Conservation (phyloP, 2,329 filamentous ascomycete species). For the Talaromyces sp. region DNA sequence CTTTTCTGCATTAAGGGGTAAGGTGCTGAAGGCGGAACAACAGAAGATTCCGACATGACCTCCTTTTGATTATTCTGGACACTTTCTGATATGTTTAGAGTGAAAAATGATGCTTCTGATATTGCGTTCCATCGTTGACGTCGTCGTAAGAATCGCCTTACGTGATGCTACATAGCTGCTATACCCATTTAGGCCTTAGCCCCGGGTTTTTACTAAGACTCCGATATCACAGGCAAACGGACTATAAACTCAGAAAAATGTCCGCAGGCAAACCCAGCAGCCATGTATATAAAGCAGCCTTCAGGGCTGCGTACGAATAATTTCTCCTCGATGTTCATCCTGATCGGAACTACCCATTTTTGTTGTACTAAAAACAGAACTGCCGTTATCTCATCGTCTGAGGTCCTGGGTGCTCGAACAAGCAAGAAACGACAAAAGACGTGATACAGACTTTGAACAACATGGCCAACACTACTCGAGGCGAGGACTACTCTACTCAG, state of each 20-base stretch:
- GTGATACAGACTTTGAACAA: neutral
- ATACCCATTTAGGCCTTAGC: neutral
- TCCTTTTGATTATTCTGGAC: neutral
- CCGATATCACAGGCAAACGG: neutral
- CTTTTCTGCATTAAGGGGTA: constrained; percentile 12
- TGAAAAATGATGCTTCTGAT: neutral
- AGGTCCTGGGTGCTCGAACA: neutral
- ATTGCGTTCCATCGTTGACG: neutral
- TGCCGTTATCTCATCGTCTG: neutral
- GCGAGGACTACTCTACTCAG: neutral
- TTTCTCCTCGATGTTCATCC: neutral
- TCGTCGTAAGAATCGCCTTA: neutral
- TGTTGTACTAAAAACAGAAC: neutral
- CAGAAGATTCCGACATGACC: neutral
- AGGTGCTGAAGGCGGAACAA: neutral
- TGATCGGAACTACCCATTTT: neutral
- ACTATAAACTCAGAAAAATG: neutral
- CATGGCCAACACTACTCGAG: neutral
- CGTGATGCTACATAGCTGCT: neutral
- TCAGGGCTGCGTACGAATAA: neutral
- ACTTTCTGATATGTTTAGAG: neutral
- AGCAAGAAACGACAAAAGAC: neutral
- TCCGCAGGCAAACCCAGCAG: neutral
- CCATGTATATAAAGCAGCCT: neutral
- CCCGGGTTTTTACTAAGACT: neutral